phyloP scores from a whole-genome alignment of 176 grass and related monocot genomes.

The Musa acuminata region DNA sequence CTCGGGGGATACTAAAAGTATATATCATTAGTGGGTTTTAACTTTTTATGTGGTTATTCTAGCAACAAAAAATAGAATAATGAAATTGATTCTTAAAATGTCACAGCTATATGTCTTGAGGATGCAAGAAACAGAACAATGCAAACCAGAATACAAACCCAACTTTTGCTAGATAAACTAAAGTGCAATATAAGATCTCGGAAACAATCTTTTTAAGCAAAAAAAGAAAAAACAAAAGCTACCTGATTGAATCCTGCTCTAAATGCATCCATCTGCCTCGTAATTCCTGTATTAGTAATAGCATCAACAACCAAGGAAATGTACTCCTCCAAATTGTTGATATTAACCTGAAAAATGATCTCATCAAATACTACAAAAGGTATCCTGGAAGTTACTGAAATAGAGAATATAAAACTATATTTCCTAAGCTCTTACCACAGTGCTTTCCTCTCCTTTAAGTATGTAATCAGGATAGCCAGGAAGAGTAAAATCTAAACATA shows the following conservation, averaged over 20 bases:
- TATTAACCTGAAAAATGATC: slow-evolving; percentile 44
- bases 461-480: slow-evolving; percentile 75
- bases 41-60: background rate
- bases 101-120: too few species aligned
- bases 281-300: slow-evolving; percentile 59
- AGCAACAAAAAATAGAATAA: background rate
- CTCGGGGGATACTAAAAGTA: background rate
- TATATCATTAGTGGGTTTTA: background rate
- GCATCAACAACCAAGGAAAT: slow-evolving; percentile 70
- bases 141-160: background rate
- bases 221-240: background rate
- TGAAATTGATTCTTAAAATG: too few species aligned
- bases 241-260: slow-evolving; percentile 86
- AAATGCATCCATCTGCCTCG: slow-evolving; percentile 64
- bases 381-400: slow-evolving; percentile 6
- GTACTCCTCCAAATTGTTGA: slow-evolving; percentile 77
- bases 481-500: slow-evolving; percentile 80
- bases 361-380: background rate
- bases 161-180: too few species aligned
- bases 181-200: background rate
- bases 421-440: slow-evolving; percentile 34
- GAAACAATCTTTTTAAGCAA: background rate
- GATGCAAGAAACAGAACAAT: too few species aligned
- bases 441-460: slow-evolving; percentile 53
- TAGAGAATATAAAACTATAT: background rate